Conservation (phyloP, 2,329 filamentous ascomycete genomes). For the Claviceps monticola region DNA sequence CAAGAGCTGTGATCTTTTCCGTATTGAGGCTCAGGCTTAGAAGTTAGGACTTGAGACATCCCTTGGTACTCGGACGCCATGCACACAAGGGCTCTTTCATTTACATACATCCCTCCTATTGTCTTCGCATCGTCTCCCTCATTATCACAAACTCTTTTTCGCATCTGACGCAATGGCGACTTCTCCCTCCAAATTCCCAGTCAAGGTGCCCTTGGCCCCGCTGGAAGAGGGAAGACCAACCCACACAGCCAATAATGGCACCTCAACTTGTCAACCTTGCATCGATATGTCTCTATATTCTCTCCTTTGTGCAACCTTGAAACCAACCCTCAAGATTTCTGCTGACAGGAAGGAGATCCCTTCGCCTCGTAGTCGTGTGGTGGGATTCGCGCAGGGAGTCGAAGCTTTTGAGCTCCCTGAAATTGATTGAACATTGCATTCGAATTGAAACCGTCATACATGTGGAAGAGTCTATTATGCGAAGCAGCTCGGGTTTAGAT, state of each 20-base stretch:
- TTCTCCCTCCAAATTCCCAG: not conserved
- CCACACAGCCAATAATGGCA: not conserved
- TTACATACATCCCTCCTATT: not conserved
- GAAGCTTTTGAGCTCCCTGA: slow-evolving; percentile 3
- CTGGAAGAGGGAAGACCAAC: slow-evolving; percentile 1
- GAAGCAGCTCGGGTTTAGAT: not conserved
- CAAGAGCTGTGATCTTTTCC: not conserved
- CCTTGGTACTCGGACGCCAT: not conserved
- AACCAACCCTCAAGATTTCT: not conserved
- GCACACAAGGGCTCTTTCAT: not conserved
- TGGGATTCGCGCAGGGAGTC: not conserved
- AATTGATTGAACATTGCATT: not conserved
- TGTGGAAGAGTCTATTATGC: not conserved
- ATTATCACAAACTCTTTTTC: not conserved
- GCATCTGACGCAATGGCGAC: not conserved
- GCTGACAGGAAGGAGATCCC: not conserved
- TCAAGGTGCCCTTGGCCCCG: not conserved
- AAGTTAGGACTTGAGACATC: not conserved
- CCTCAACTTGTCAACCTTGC: not conserved
- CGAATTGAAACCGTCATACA: not conserved
- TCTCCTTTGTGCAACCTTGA: not conserved
- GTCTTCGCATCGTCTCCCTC: not conserved
- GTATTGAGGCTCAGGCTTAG: not conserved
- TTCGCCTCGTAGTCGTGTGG: not conserved
- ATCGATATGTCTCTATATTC: not conserved